Conservation (phyloP, 2,329 filamentous ascomycete species). For the Cladosporium velox region DNA sequence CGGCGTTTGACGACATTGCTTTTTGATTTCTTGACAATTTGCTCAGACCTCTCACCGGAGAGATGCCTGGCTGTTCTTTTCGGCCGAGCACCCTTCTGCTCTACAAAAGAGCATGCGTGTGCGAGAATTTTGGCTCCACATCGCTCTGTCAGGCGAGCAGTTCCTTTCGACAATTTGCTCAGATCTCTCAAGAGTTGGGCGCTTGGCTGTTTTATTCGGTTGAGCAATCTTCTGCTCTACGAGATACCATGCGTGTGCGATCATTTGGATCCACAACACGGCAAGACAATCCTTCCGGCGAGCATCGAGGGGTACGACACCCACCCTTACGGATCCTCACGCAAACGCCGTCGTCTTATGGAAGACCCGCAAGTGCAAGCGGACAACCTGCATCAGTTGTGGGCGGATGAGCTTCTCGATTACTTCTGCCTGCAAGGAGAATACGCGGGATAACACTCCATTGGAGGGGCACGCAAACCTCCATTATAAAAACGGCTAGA, state of each 20-base stretch:
- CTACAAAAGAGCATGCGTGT: background rate
- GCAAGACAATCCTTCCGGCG: background rate
- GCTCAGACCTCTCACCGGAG: background rate
- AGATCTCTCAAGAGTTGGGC: background rate
- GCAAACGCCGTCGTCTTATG: conserved; percentile 75
- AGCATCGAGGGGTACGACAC: conserved; percentile 67
- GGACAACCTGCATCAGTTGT: conserved; percentile 84
- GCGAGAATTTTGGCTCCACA: background rate
- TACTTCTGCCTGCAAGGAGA: conserved; percentile 75
- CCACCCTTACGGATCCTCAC: conserved; percentile 61
- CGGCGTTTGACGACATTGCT: conserved; percentile 21
- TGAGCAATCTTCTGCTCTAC: background rate
- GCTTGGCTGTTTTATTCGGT: background rate
- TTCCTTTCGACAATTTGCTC: background rate
- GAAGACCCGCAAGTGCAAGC: conserved; percentile 58
- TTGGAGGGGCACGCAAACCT: background rate
- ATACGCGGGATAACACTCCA: conserved; percentile 37
- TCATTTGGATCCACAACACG: background rate
- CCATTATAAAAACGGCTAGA: background rate
- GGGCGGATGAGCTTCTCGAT: conserved; percentile 89
- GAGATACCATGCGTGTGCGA: too few species aligned
- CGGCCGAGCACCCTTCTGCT: background rate
- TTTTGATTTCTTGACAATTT: conserved; percentile 26
- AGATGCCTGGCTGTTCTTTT: background rate
- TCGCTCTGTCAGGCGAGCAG: background rate